Percentiles rank a stretch among this genome's conserved stretches.
phyloP scores from a whole-genome alignment of 2,329 filamentous ascomycete genomes.

The Colletotrichum euphorbiae region DNA sequence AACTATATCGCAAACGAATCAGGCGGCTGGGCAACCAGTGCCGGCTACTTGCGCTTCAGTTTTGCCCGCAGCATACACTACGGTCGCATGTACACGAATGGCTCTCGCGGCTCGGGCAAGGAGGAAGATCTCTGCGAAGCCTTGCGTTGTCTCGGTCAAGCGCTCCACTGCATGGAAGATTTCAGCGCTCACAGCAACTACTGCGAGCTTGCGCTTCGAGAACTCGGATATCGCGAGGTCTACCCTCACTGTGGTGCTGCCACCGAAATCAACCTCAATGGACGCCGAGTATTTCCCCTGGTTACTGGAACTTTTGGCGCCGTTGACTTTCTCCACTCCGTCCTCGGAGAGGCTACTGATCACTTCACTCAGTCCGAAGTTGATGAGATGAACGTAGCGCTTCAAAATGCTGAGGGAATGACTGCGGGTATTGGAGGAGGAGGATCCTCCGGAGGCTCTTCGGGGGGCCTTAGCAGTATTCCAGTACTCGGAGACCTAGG shows the following conservation, averaged over 20 bases:
- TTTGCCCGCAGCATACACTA: conserved; percentile 81
- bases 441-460: conserved; percentile 45
- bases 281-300: conserved; percentile 77
- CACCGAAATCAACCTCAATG: conserved; percentile 74
- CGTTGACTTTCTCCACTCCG: conserved; percentile 87
- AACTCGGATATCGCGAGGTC: conserved; percentile 75
- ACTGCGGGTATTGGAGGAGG: conserved; percentile 48
- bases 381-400: conserved; percentile 80
- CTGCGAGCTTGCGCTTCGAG: conserved; percentile 79
- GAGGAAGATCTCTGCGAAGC: conserved; percentile 86
- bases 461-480: conserved; percentile 39
- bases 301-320: conserved; percentile 83
- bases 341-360: conserved; percentile 78
- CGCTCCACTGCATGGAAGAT: conserved; percentile 82
- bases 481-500: conserved; percentile 12
- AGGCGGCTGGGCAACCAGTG: conserved; percentile 89
- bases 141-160: conserved; percentile 79
- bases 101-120: conserved; percentile 70
- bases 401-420: conserved; percentile 74
- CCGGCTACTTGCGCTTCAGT: conserved; percentile 84
- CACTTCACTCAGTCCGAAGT: conserved; percentile 89
- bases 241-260: conserved; percentile 79
- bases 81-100: conserved; percentile 79
- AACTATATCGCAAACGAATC: conserved; percentile 97
- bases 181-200: conserved; percentile 88